phyloP scores from a whole-genome alignment of 495 filamentous ascomycete genomes.

The Usnea hakonensis region DNA sequence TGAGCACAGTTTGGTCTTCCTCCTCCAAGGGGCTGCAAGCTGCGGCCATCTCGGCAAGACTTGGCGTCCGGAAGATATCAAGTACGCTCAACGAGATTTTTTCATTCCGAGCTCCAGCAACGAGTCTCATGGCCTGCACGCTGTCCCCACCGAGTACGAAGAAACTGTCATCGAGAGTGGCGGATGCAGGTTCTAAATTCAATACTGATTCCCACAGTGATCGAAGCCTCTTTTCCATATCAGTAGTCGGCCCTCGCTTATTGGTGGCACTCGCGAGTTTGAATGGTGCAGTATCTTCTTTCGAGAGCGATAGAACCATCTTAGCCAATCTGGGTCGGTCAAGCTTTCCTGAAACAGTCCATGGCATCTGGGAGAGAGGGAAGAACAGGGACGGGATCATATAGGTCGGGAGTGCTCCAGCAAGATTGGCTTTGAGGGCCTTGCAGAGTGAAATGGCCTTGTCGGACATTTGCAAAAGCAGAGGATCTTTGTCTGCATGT shows the following conservation, averaged over 20 bases:
- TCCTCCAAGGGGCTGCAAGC: constrained; percentile 7
- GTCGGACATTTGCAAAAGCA: constrained; percentile 15
- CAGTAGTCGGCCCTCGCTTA: constrained; percentile 11
- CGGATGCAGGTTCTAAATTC: constrained; percentile 19
- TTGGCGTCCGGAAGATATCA: constrained; percentile 33
- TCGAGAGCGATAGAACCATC: constrained; percentile 10
- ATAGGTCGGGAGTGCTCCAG: constrained; percentile 22
- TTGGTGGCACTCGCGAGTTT: constrained; percentile 13
- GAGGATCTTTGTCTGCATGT: neutral
- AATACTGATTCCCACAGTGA: constrained; percentile 30
- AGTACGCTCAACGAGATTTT: constrained; percentile 30
- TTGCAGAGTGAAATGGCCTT: constrained; percentile 6
- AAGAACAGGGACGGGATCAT: constrained; percentile 29
- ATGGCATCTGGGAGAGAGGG: constrained; percentile 23
- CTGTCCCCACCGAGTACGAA: constrained; percentile 49
- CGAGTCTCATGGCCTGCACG: constrained; percentile 46
- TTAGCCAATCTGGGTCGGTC: constrained; percentile 15
- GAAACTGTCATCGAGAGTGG: constrained; percentile 41
- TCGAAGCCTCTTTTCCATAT: constrained; percentile 26
- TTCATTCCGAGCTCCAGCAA: constrained; percentile 27
- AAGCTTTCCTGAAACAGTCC: constrained; percentile 25
- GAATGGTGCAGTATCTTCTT: constrained; percentile 10
- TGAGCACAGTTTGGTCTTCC: constrained; percentile 16
- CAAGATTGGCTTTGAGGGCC: constrained; percentile 16
- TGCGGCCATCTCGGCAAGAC: constrained; percentile 30